Evolutionary conservation across 805 yeast genomes (phyloP), one percentile per base, ranked within the genome.

Genomic region (Candida takata): DNA sequence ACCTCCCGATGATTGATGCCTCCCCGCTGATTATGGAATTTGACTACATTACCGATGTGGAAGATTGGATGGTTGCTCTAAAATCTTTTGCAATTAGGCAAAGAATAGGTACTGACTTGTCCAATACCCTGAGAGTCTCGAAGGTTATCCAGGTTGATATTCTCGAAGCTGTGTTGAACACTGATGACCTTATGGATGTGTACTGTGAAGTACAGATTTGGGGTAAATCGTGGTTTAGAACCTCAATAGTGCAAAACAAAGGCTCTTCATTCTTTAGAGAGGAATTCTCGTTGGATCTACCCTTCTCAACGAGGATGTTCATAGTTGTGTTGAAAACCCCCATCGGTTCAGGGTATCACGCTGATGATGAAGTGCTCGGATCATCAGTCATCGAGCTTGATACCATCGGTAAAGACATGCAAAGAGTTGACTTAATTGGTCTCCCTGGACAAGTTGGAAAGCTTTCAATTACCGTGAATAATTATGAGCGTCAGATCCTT

Each of bases 221-320:
- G 81, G 78, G 74, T 14, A 66, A 74, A 31, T 75, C 81, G 1
- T 82, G 90, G 85, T 84, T 83, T 26, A 65, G 86, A 45, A 84
- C 96, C 0, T 79, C 87, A 3, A 64, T 74, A 6, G 79, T 79
- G 0, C 7, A 24, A 25, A 62, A 70, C 31, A 38, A 56, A 3
- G 45, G 55, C 1, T 67, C 69, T 36, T 88, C 95, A 1, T 84
- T 84, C 52, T 88, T 95, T 92, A 75, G 87, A 51, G 95, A 88
- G 50, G 74, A 68, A 30, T 82, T 84, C 51, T 60, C 69, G 2
- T 61, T 82, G n/a, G 74, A 77, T 34, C 61, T 79, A 28, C 80
- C 84, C 8, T 36, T 62, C 6, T 42, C 67, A 30, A 74, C 77
- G 3, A 73, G 67, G 49, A 67, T 64, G 52, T 64, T 76, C 44